Percentiles rank a stretch among this genome's conserved stretches.
Conservation (phyloP, 768 basidiomycete species). For the Neoboletus brunneissimus region DNA sequence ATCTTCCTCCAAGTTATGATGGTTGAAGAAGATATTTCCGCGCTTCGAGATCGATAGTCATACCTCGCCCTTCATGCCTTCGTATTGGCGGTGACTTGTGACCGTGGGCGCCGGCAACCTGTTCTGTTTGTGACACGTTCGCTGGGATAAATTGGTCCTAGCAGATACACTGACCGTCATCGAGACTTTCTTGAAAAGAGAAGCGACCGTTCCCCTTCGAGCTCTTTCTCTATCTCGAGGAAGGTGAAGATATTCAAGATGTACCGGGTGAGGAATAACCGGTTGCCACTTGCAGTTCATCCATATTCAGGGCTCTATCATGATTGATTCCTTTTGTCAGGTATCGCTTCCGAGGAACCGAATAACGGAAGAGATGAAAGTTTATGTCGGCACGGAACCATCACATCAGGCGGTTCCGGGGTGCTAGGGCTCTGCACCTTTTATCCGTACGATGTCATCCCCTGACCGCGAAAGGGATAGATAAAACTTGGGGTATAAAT, state of each 20-base stretch:
- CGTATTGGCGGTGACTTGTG: background rate
- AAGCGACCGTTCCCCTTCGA: background rate
- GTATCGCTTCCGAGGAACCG: too few relatives aligned
- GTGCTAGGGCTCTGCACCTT: too few relatives aligned
- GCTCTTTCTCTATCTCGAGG: background rate
- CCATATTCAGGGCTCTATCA: too few relatives aligned
- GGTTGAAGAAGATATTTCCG: slow-evolving; percentile 11
- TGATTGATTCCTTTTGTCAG: too few relatives aligned
- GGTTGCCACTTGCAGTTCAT: too few relatives aligned
- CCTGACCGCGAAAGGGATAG: background rate
- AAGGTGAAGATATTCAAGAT: too few relatives aligned
- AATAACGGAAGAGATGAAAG: too few relatives aligned
- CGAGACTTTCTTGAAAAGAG: background rate
- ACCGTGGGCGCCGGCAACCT: background rate
- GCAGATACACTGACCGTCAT: background rate
- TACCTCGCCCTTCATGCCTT: background rate
- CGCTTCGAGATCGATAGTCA: background rate
- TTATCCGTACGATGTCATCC: too few relatives aligned
- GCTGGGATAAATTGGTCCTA: background rate
- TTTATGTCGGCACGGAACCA: too few relatives aligned
- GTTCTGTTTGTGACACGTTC: background rate
- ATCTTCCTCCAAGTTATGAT: slow-evolving; percentile 32
- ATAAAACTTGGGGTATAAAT: background rate
- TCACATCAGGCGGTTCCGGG: too few relatives aligned
- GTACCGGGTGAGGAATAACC: too few relatives aligned